phyloP scores from a whole-genome alignment of 805 yeast genomes.

The Pichia manshurica region DNA sequence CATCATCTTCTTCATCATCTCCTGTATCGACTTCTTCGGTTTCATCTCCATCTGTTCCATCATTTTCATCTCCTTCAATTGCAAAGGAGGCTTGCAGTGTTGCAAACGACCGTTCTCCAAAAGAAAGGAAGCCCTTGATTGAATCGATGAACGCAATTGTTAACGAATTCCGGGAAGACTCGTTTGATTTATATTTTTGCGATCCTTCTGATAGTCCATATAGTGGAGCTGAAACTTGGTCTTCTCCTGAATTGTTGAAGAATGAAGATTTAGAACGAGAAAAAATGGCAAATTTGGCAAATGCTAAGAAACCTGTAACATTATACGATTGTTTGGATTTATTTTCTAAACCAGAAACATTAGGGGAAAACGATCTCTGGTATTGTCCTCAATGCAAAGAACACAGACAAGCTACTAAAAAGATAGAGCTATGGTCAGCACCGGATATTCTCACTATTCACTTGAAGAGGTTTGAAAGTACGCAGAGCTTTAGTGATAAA shows the following conservation, averaged over 20 bases:
- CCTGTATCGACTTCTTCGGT: neutral
- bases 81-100: neutral
- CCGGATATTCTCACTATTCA: conserved; percentile 91
- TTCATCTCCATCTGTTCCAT: neutral
- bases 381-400: conserved; percentile 87
- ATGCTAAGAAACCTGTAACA: conserved; percentile 39
- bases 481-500: conserved; percentile 81
- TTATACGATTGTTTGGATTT: conserved; percentile 68
- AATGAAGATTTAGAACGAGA: conserved; percentile 52
- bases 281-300: conserved; percentile 29
- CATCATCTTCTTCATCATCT: neutral
- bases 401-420: conserved; percentile 85
- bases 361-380: conserved; percentile 90
- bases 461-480: conserved; percentile 82
- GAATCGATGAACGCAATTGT: conserved; percentile 38
- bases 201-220: conserved; percentile 40
- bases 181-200: conserved; percentile 48
- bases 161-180: conserved; percentile 60
- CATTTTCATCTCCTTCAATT: neutral
- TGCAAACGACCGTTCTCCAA: neutral
- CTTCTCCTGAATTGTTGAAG: conserved; percentile 40
- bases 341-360: conserved; percentile 76
- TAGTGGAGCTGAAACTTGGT: conserved; percentile 52
- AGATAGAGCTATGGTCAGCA: conserved; percentile 86
- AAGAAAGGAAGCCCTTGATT: neutral